A percentile compares a stretch with the other conserved stretches of the same genome.
phyloP scores from a whole-genome alignment of 345 rosid genomes.

The Populus deltoides region DNA sequence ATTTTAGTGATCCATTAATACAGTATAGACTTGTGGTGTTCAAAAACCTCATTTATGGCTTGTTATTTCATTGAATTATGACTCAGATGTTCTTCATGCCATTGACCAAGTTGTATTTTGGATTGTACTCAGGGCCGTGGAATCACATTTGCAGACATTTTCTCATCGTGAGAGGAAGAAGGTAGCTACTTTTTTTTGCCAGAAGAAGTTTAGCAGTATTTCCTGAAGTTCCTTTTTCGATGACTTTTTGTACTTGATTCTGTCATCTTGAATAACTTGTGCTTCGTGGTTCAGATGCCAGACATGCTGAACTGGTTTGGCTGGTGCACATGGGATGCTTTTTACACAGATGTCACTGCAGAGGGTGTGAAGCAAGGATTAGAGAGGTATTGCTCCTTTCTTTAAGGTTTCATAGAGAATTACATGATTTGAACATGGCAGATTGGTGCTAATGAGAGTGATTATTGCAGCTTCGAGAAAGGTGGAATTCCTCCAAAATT shows the following conservation, averaged over 20 bases:
- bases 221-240: too few relatives aligned
- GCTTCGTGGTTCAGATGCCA: slow-evolving; percentile 42
- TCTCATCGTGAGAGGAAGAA: slow-evolving; percentile 58
- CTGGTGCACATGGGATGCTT: slow-evolving; percentile 83
- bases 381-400: slow-evolving; percentile 35
- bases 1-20: neutral
- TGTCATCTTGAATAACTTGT: neutral
- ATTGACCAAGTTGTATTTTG: neutral
- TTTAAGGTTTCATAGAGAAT: neutral
- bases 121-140: slow-evolving; percentile 43
- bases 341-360: slow-evolving; percentile 56
- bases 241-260: neutral
- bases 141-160: slow-evolving; percentile 55
- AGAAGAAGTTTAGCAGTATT: neutral
- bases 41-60: neutral
- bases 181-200: slow-evolving; percentile 18
- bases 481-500: slow-evolving; percentile 64
- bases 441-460: neutral
- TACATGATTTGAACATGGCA: neutral
- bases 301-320: slow-evolving; percentile 76
- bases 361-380: slow-evolving; percentile 58
- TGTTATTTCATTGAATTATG: neutral
- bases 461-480: slow-evolving; percentile 42
- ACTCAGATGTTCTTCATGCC: neutral
- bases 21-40: neutral